Conservation (phyloP, 2,329 filamentous ascomycete species). For the Stachybotrys chartarum region DNA sequence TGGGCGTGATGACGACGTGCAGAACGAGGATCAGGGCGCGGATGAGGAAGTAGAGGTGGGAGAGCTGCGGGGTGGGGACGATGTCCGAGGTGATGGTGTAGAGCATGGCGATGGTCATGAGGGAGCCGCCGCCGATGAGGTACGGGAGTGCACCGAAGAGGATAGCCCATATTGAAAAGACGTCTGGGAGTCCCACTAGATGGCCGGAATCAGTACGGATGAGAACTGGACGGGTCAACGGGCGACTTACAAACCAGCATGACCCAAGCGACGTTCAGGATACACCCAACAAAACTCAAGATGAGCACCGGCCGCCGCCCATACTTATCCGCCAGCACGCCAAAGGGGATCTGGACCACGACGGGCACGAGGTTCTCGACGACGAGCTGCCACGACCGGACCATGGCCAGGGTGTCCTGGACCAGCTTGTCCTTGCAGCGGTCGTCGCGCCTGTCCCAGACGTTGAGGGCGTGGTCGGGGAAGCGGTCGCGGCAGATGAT, state of each 20-base stretch:
- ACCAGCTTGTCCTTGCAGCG: conserved; percentile 43
- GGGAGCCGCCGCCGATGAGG: conserved; percentile 33
- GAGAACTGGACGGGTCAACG: background rate
- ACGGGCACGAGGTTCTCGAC: conserved; percentile 39
- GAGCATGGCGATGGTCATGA: conserved; percentile 33
- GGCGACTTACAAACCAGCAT: conserved; percentile 22
- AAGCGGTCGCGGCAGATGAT: conserved; percentile 45
- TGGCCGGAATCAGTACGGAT: conserved; percentile 7
- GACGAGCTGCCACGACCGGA: conserved; percentile 38
- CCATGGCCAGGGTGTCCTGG: conserved; percentile 43
- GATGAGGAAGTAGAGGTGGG: conserved; percentile 33
- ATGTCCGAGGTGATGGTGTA: conserved; percentile 39
- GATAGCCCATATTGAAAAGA: conserved; percentile 32
- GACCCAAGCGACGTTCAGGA: conserved; percentile 19
- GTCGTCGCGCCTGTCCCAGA: conserved; percentile 24
- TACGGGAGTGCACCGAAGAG: conserved; percentile 24
- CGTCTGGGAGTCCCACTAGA: conserved; percentile 26
- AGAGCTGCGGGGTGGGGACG: conserved; percentile 26
- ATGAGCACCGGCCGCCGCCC: conserved; percentile 34
- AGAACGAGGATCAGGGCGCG: conserved; percentile 27
- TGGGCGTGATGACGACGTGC: conserved; percentile 29
- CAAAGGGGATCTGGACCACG: conserved; percentile 36
- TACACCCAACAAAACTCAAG: conserved; percentile 23
- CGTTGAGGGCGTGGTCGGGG: conserved; percentile 27
- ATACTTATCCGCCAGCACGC: conserved; percentile 38